Evolutionary conservation across 805 yeast genomes (phyloP).

Genomic region (Lachancea sp.): DNA sequence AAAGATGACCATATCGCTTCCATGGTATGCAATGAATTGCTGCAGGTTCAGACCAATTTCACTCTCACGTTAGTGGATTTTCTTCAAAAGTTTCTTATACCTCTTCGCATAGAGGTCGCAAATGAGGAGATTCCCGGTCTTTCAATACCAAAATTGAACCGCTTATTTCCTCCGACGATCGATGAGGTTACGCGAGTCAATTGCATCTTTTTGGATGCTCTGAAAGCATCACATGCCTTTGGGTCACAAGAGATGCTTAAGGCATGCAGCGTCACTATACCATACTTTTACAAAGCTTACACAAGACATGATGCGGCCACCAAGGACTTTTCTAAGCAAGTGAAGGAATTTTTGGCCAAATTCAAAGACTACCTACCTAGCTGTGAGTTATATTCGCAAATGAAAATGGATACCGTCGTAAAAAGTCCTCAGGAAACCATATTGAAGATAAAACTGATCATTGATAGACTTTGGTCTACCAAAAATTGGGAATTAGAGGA

Average conservation of each 20-base stretch:
- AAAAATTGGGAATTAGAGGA: conserved; percentile 38
- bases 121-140: conserved; percentile 45
- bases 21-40: conserved; percentile 59
- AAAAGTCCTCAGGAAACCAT: conserved; percentile 63
- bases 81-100: conserved; percentile 71
- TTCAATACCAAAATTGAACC: conserved; percentile 62
- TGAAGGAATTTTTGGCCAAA: conserved; percentile 39
- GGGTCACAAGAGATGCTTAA: conserved; percentile 74
- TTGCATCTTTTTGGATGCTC: conserved; percentile 72
- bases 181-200: conserved; percentile 90
- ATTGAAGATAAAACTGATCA: conserved; percentile 59
- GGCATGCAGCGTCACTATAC: conserved; percentile 77
- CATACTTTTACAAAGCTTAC: conserved; percentile 87
- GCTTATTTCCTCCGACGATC: conserved; percentile 87
- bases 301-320: conserved; percentile 93
- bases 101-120: conserved; percentile 64
- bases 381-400: conserved; percentile 37
- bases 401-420: conserved; percentile 54
- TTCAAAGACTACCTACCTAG: conserved; percentile 24
- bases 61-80: conserved; percentile 68
- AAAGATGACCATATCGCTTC: conserved; percentile 37
- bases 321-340: conserved; percentile 47
- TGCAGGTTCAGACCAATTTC: conserved; percentile 65
- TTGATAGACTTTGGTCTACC: conserved; percentile 52
- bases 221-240: conserved; percentile 56